Evolutionary conservation across 225 moss, liverwort and hornwort genomes (phyloP).

Genomic region (Marchantia polymorpha): DNA sequence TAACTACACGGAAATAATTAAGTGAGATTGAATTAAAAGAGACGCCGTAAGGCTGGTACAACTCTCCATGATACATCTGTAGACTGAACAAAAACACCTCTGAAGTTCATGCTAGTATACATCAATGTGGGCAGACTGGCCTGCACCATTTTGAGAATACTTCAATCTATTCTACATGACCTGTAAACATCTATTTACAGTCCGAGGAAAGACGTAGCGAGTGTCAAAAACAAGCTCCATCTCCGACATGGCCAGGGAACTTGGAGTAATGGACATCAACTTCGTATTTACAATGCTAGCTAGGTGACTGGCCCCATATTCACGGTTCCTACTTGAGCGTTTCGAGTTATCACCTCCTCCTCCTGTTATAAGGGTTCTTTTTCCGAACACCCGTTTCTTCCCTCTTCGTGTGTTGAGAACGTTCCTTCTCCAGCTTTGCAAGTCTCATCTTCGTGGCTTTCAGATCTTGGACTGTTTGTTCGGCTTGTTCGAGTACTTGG

Average conservation of each 20-base stretch:
- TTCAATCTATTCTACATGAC: not conserved
- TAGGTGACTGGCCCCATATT: not conserved
- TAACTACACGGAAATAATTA: no score
- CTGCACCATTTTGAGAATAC: not conserved
- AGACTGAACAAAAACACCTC: not conserved
- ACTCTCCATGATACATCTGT: not conserved
- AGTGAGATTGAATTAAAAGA: no score
- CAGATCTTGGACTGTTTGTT: constrained; percentile 11
- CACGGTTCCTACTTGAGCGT: not conserved
- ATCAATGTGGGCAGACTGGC: not conserved
- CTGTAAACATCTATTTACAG: not conserved
- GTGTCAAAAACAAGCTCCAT: not conserved
- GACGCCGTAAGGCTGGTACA: no score
- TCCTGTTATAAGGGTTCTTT: not conserved
- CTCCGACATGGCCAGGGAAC: not conserved
- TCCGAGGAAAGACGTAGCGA: not conserved
- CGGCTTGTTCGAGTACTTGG: constrained; percentile 26
- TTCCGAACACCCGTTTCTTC: constrained; percentile 16
- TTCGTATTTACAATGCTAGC: not conserved
- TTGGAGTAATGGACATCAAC: constrained; percentile 1
- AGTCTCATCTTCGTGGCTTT: constrained; percentile 10
- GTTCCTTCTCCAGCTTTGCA: constrained; percentile 25
- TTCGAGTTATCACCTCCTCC: not conserved
- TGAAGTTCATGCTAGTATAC: not conserved
- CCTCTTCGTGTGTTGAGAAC: constrained; percentile 3